These are phyloP conservation scores for Auricularia auricula-judae DNA, from an alignment of 768 basidiomycete genomes.

Conservation along the genomic window DNA sequence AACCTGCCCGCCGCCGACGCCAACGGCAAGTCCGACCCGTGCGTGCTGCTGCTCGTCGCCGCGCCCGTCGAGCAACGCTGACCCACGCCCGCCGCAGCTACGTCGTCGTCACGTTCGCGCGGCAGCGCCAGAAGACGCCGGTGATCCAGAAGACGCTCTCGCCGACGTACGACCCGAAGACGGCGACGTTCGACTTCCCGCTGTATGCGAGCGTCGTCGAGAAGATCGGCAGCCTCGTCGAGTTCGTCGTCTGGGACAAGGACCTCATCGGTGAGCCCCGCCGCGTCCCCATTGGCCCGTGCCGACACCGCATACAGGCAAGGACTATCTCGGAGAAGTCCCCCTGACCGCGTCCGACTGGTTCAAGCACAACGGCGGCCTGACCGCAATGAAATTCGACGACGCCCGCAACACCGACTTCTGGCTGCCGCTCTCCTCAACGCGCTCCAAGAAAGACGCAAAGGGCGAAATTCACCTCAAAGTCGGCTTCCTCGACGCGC, in stretches of 20 bases:
- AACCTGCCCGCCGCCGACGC: slow-evolving; percentile 12
- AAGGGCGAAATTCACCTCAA: slow-evolving; percentile 29
- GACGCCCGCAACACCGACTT: slow-evolving; percentile 20
- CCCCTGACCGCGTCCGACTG: slow-evolving; percentile 26
- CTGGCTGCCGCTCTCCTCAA: neutral
- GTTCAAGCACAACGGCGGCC: slow-evolving; percentile 15
- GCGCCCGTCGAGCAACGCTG: neutral
- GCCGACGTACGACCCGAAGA: slow-evolving; percentile 20
- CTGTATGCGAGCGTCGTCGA: slow-evolving; percentile 22
- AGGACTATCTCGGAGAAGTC: slow-evolving; percentile 36
- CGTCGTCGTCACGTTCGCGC: slow-evolving; percentile 18
- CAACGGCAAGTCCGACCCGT: slow-evolving; percentile 14
- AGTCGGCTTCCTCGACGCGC: slow-evolving; percentile 22
- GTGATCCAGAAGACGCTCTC: slow-evolving; percentile 24
- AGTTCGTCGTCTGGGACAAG: slow-evolving; percentile 34
- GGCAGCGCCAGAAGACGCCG: slow-evolving; percentile 17
- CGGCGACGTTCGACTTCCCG: slow-evolving; percentile 28
- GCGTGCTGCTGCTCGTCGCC: neutral
- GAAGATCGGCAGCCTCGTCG: slow-evolving; percentile 14
- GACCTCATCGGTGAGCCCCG: slow-evolving; percentile 11
- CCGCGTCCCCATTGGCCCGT: neutral
- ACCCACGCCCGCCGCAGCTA: slow-evolving; percentile 9
- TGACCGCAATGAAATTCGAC: slow-evolving; percentile 12
- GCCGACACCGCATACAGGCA: slow-evolving; percentile 12
- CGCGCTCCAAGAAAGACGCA: slow-evolving; percentile 14